Evolutionary conservation across 192 early-diverging fungal species (phyloP).

Genomic region (Rhizoclosmatium globosum): DNA sequence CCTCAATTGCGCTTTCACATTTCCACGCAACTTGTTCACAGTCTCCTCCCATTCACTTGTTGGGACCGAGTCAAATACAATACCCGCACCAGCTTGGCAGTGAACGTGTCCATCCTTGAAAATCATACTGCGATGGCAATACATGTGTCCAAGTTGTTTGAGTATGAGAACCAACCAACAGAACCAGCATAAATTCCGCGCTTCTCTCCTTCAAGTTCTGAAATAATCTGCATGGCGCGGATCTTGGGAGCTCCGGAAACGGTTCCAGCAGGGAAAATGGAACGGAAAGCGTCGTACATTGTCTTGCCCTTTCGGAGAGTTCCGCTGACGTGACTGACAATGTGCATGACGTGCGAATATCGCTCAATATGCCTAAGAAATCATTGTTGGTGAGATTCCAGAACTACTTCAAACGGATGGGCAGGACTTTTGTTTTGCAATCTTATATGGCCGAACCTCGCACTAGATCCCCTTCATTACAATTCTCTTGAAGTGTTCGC

Average conservation of each 20-base stretch:
- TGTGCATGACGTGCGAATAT: slow-evolving; percentile 99
- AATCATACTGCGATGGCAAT: slow-evolving; percentile 99
- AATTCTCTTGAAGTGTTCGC: too few relatives aligned
- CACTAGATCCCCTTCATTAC: too few relatives aligned
- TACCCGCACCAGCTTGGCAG: slow-evolving; percentile 95
- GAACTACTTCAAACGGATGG: neutral
- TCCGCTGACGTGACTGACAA: slow-evolving; percentile 96
- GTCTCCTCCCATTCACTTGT: slow-evolving; percentile 96
- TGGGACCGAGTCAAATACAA: slow-evolving; percentile 94
- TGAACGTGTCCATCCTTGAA: slow-evolving; percentile 96
- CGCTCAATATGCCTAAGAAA: slow-evolving; percentile 77
- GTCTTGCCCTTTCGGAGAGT: slow-evolving; percentile 88
- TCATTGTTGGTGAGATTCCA: neutral
- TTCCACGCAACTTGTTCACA: slow-evolving; percentile 92
- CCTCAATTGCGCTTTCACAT: slow-evolving; percentile 84
- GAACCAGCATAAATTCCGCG: slow-evolving; percentile 80
- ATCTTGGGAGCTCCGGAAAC: slow-evolving; percentile 99
- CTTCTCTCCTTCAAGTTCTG: slow-evolving; percentile 87
- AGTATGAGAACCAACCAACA: slow-evolving; percentile 95
- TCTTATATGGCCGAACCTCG: too few relatives aligned
- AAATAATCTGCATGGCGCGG: slow-evolving; percentile 94
- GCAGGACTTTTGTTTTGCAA: too few relatives aligned
- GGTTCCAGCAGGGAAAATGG: slow-evolving; percentile 98
- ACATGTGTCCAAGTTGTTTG: slow-evolving; percentile 93
- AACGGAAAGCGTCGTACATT: slow-evolving; percentile 93